phyloP scores from a whole-genome alignment of 2,329 filamentous ascomycete species.

The Bipolaris gigantea region DNA sequence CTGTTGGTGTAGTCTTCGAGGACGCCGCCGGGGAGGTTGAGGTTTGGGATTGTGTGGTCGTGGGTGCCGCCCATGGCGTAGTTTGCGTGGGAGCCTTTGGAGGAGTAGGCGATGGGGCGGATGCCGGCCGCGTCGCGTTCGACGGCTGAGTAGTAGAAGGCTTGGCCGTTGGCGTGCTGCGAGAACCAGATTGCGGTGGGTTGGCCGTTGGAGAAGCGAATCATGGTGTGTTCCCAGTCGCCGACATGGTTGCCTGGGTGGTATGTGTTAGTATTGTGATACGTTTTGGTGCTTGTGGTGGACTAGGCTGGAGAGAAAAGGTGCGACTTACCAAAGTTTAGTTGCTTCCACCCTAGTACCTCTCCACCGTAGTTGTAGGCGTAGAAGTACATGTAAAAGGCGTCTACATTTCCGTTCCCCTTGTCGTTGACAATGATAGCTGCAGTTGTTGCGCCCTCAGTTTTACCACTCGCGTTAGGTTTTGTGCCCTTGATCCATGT shows the following conservation, averaged over 20 bases:
- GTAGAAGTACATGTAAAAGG: slow-evolving; percentile 67
- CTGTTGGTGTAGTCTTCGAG: slow-evolving; percentile 59
- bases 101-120: slow-evolving; percentile 61
- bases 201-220: slow-evolving; percentile 61
- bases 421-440: slow-evolving; percentile 63
- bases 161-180: slow-evolving; percentile 65
- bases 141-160: slow-evolving; percentile 60
- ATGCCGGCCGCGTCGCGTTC: slow-evolving; percentile 52
- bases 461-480: slow-evolving; percentile 56
- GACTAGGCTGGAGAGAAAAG: neutral
- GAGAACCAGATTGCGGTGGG: slow-evolving; percentile 64
- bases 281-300: neutral
- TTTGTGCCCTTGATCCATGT: slow-evolving; percentile 54
- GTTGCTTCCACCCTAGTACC: slow-evolving; percentile 44
- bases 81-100: slow-evolving; percentile 65
- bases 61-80: slow-evolving; percentile 63
- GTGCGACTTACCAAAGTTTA: slow-evolving; percentile 49
- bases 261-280: neutral
- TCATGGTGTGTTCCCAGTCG: slow-evolving; percentile 69
- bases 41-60: slow-evolving; percentile 64
- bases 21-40: slow-evolving; percentile 58
- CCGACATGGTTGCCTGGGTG: slow-evolving; percentile 61
- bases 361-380: slow-evolving; percentile 59
- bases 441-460: slow-evolving; percentile 53
- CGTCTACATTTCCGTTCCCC: slow-evolving; percentile 57